phyloP scores from a whole-genome alignment of 106 monocot species.

The Apostasia shenzhenica region DNA sequence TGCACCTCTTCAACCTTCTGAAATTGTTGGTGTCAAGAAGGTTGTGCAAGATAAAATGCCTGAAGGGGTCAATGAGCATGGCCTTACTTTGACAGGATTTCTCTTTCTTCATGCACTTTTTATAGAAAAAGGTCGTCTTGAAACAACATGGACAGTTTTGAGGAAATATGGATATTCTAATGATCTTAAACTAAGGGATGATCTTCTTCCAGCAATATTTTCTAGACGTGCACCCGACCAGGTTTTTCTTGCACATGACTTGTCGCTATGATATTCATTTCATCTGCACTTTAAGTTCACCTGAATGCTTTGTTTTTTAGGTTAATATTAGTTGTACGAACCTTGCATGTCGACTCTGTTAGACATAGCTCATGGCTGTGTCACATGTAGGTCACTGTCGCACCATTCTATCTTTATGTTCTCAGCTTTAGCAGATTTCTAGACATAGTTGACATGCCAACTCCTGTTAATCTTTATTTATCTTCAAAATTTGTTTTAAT shows the following conservation, averaged over 20 bases:
- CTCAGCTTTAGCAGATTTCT: too few species aligned
- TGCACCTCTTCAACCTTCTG: constrained; percentile 85
- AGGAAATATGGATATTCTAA: constrained; percentile 96
- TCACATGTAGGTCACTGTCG: too few species aligned
- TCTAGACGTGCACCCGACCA: constrained; percentile 76
- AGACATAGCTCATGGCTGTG: too few species aligned
- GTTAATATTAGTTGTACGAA: too few species aligned
- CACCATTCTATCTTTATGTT: too few species aligned
- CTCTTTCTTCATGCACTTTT: constrained; percentile 97
- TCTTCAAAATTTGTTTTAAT: too few species aligned
- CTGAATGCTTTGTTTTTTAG: too few species aligned
- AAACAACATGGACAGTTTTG: constrained; percentile 95
- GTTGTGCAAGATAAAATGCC: constrained; percentile 99
- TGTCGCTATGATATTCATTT: too few species aligned
- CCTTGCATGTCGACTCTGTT: too few species aligned
- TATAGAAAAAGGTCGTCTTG: constrained; percentile 94
- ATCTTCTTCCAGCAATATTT: constrained; percentile 69
- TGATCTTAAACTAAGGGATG: constrained; percentile 82
- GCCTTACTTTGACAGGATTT: constrained; percentile 93
- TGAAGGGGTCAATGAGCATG: constrained; percentile 84
- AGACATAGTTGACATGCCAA: too few species aligned
- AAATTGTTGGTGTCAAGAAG: constrained; percentile 84
- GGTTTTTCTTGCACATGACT: constrained; percentile 25
- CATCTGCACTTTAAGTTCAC: too few species aligned
- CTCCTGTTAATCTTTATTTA: too few species aligned